Evolutionary conservation across 1,284 basidiomycete species (phyloP).

Genomic region (Trametes hirsuta): DNA sequence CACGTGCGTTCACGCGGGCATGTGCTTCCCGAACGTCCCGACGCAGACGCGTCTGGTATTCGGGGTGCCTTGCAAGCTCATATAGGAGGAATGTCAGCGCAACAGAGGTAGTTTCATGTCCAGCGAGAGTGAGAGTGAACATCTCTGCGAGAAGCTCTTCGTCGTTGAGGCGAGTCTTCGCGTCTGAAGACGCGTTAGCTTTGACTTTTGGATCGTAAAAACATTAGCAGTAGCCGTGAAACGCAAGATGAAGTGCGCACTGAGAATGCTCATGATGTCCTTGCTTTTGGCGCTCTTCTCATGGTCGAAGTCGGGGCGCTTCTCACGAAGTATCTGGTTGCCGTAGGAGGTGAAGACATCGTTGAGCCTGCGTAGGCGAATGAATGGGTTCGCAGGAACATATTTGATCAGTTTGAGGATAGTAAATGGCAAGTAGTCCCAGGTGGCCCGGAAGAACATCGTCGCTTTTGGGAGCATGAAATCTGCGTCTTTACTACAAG

Average conservation of each 20-base stretch:
- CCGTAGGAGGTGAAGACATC: slow-evolving; percentile 27
- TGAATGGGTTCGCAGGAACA: slow-evolving; percentile 38
- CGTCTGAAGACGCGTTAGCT: slow-evolving; percentile 52
- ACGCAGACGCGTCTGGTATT: slow-evolving; percentile 32
- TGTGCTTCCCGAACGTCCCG: slow-evolving; percentile 33
- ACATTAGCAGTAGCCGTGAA: background rate
- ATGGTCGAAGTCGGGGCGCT: slow-evolving; percentile 32
- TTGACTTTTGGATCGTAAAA: slow-evolving; percentile 41
- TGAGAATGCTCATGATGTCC: slow-evolving; percentile 47
- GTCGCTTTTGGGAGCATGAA: slow-evolving; percentile 9
- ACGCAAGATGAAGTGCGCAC: slow-evolving; percentile 27
- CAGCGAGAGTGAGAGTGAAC: slow-evolving; percentile 39
- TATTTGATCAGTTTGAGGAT: slow-evolving; percentile 41
- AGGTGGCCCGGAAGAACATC: slow-evolving; percentile 18
- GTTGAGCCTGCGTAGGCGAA: slow-evolving; percentile 26
- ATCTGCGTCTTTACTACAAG: slow-evolving; percentile 6
- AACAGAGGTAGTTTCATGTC: slow-evolving; percentile 30
- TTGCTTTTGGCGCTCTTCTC: slow-evolving; percentile 19
- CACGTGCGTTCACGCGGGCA: slow-evolving; percentile 26
- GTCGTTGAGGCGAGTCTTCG: slow-evolving; percentile 46
- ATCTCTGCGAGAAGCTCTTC: slow-evolving; percentile 55
- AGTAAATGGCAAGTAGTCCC: slow-evolving; percentile 36
- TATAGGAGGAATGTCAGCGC: slow-evolving; percentile 34
- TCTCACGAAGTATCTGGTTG: slow-evolving; percentile 39
- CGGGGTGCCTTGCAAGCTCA: slow-evolving; percentile 34